phyloP scores from a whole-genome alignment of 129 eudicot genomes.

The Helianthus tuberosus region DNA sequence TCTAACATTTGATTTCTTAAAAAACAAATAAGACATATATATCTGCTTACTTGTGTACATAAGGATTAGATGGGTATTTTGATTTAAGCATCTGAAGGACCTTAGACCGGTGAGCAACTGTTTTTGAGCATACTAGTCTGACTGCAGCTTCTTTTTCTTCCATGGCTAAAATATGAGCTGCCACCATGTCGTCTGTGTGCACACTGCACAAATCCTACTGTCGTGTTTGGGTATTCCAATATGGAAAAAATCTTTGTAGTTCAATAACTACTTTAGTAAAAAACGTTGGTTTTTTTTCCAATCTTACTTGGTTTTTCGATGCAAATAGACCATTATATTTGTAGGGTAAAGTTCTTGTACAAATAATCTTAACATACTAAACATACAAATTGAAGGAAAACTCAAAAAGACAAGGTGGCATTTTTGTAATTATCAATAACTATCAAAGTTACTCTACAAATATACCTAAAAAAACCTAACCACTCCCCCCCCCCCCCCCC shows the following conservation, averaged over 20 bases:
- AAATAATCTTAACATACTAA: no score
- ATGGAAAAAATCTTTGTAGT: background rate
- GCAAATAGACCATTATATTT: background rate
- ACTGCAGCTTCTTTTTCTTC: slow-evolving; percentile 70
- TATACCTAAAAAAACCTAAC: no score
- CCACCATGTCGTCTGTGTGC: slow-evolving; percentile 77
- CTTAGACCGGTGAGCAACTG: slow-evolving; percentile 82
- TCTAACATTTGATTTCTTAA: background rate
- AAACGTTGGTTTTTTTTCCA: background rate
- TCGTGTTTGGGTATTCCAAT: slow-evolving; percentile 67
- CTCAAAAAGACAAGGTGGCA: no score
- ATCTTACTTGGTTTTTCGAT: background rate
- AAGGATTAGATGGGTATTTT: slow-evolving; percentile 65
- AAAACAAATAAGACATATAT: background rate
- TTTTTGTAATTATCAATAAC: no score
- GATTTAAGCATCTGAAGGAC: slow-evolving; percentile 62
- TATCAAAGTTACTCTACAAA: no score
- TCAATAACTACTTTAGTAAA: slow-evolving; percentile 1
- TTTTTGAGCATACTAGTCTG: slow-evolving; percentile 65
- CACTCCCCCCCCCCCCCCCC: no score
- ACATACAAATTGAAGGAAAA: no score
- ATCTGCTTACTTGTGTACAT: slow-evolving; percentile 47
- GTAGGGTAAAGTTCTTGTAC: no score
- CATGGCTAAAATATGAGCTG: slow-evolving; percentile 78
- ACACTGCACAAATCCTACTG: slow-evolving; percentile 72